Evolutionary conservation across 306 rosid species (phyloP), one percentile per base, ranked within the genome.

Genomic region (Crataegus laevigata): DNA sequence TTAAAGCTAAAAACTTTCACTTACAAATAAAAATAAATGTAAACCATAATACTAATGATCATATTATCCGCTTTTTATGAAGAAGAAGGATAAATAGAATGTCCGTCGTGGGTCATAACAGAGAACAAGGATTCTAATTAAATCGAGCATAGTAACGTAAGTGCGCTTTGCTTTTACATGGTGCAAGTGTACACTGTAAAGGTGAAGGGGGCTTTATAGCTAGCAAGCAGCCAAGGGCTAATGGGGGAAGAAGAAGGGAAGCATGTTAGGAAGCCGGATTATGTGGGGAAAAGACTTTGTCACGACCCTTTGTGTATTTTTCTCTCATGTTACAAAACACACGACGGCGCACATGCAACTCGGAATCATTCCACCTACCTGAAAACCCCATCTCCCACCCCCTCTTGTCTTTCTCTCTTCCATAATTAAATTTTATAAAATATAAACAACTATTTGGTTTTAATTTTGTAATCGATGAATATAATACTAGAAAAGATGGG

Each of bases 261-360:
- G 63, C 91, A 88, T 82, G 89, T 87, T 88, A 70, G 1, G n/a
- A 43, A 38, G 75, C 89, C 91, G 88, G 88, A 85, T 82, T 90
- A 40, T 84, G 74, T 77, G 90, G 91, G 54, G 6, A 38, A 47
- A 29, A 75, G 73, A 82, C 74, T 78, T 78, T 77, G 85, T 83
- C 84, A 65, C 50, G 26, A 21, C 78, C 73, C 71, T 40, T 76
- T 71, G 30, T 69, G 29, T 69, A 40, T 62, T 80, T 38, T 78
- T 36, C 24, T 59, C 30, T 47, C 54, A 47, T 7, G 45, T 78
- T 76, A 85, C 83, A 75, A 76, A 61, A 7, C 63, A 77, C 61
- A 11, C 59, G 54, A 62, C 59, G 19, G 61, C 78, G 88, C 96
- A 89, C 94, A 93, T 90, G 94, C 79, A 82, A 42, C 54, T 24